Base-by-base conservation (phyloP, 768 basidiomycete species). In the Cyathus striatus region DNA sequence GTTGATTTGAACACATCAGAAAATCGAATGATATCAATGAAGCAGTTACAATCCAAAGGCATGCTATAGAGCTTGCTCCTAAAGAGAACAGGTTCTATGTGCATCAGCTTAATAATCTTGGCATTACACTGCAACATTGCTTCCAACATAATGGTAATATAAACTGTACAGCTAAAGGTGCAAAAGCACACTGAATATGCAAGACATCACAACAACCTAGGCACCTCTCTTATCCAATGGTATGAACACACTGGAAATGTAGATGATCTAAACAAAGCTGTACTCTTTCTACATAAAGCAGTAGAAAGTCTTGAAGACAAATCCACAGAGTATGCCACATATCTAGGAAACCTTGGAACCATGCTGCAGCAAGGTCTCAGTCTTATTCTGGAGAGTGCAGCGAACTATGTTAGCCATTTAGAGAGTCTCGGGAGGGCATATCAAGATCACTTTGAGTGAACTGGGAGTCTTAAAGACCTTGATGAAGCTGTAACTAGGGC, bases 381-480 rank as follows among this genome's bases (percentile, higher is more conserved):
- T 10, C 14, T n/a, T 10, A 10, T 20, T 18, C 2, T 18, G 10
- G 18, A 12, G 10, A 37, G 13, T 37, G 10, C 10, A 14, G 10
- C 2, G 21, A 14, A 12, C 16, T 12, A 37, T 14, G 2, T 18
- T n/a, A n/a, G 10, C 18, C 21, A 20, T 20, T 37, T 20, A 20
- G 10, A 37, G 14, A 14, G 48, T 42, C 47, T 51, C 30, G 53
- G 26, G 42, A 49, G 35, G 48, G 44, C 43, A 30, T 47, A 25
- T 49, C 52, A 7, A 52, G 42, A 3, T 22, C 41, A 41, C 14
- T 50, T 45, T 54, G 46, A 47, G 16, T 10, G 22, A 1, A 41
- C 6, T 5, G 13, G 32, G 7, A 41, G 49, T 33, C 3, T 26
- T 18, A 20, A 26, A 17, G 47, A 54, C 34, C 22, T 52, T 30